These are phyloP conservation scores for Pleurotus cornucopiae DNA, from an alignment of 768 basidiomycete species.

Conservation along the genomic window DNA sequence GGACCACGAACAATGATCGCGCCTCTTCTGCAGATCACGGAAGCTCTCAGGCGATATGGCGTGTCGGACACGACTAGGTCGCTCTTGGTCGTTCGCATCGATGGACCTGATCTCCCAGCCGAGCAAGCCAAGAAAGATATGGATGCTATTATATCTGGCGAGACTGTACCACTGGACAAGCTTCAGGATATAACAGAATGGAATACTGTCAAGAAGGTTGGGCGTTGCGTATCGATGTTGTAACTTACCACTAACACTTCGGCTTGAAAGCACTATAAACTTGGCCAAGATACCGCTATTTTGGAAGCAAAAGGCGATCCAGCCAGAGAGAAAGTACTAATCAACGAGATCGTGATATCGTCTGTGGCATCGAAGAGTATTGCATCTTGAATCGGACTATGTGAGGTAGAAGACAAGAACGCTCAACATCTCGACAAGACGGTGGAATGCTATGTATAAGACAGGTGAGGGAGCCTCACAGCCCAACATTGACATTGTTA, in stretches of 20 bases:
- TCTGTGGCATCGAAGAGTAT: slow-evolving; percentile 82
- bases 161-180: slow-evolving; percentile 40
- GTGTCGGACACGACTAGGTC: slow-evolving; percentile 61
- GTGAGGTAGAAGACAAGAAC: background rate
- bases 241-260: too few relatives aligned
- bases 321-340: slow-evolving; percentile 30
- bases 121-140: slow-evolving; percentile 49
- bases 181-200: slow-evolving; percentile 62
- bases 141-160: slow-evolving; percentile 55
- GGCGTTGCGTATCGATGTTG: too few relatives aligned
- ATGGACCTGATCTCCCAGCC: slow-evolving; percentile 26
- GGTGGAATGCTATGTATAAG: too few relatives aligned
- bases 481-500: too few relatives aligned
- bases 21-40: slow-evolving; percentile 61
- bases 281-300: slow-evolving; percentile 48
- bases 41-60: slow-evolving; percentile 84
- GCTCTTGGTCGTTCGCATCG: slow-evolving; percentile 72
- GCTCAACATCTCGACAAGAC: too few relatives aligned
- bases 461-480: too few relatives aligned
- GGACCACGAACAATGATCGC: background rate
- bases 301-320: slow-evolving; percentile 28
- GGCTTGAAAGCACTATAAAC: slow-evolving; percentile 58
- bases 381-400: slow-evolving; percentile 18
- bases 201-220: slow-evolving; percentile 69
- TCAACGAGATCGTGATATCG: slow-evolving; percentile 72